A percentile compares a stretch with the other conserved stretches of the same genome.
phyloP scores from a whole-genome alignment of 805 yeast species.

The Candida loeiensis region DNA sequence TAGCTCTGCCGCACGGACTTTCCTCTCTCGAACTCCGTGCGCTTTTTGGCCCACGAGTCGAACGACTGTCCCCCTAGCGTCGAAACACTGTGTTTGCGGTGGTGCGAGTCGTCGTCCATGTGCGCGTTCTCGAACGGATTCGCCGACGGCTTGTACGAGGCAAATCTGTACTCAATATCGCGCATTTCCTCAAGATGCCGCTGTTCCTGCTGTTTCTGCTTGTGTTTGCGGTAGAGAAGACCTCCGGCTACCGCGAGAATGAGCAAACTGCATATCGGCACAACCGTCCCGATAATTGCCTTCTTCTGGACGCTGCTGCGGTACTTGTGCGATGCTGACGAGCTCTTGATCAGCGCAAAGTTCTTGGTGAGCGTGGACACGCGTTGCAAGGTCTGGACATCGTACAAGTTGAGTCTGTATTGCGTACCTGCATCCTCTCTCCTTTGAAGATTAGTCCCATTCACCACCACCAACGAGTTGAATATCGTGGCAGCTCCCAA shows the following conservation, averaged over 20 bases:
- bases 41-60: slow-evolving; percentile 50
- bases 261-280: slow-evolving; percentile 20
- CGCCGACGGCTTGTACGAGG: slow-evolving; percentile 17
- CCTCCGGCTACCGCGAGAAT: slow-evolving; percentile 16
- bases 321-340: slow-evolving; percentile 3
- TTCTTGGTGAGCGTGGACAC: slow-evolving; percentile 27
- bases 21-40: slow-evolving; percentile 42
- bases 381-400: slow-evolving; percentile 31
- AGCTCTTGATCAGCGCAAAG: slow-evolving; percentile 6
- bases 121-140: slow-evolving; percentile 7
- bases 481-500: slow-evolving; percentile 54
- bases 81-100: slow-evolving; percentile 26
- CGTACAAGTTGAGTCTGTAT: slow-evolving; percentile 41
- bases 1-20: slow-evolving; percentile 1
- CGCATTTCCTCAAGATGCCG: slow-evolving; percentile 18
- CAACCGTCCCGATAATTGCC: slow-evolving; percentile 37
- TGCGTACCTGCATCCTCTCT: slow-evolving; percentile 15
- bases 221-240: slow-evolving; percentile 19
- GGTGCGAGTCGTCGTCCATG: slow-evolving; percentile 2
- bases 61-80: slow-evolving; percentile 47
- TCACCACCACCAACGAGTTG: slow-evolving; percentile 46
- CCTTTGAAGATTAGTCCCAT: slow-evolving; percentile 17
- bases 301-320: slow-evolving; percentile 12
- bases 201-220: slow-evolving; percentile 12
- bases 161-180: slow-evolving; percentile 29